Percentiles rank a stretch among this genome's conserved stretches.
These are phyloP conservation scores for Paramyrothecium sp. DNA, from an alignment of 2,329 filamentous ascomycete species.

Conservation along the genomic window DNA sequence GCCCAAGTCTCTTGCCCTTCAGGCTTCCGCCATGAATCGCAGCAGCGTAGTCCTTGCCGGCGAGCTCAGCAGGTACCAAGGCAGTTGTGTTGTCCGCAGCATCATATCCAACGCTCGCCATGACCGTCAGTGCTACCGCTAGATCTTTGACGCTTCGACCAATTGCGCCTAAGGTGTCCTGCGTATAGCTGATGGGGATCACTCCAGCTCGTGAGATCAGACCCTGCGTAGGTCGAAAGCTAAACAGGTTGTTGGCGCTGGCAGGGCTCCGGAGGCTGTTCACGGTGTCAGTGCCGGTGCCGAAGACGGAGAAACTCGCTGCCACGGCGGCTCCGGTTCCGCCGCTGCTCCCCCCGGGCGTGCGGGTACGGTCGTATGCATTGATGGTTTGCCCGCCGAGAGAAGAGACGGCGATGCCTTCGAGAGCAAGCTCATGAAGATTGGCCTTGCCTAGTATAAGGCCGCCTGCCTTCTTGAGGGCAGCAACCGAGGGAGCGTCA, in stretches of 20 bases:
- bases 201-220: conserved; percentile 5
- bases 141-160: conserved; percentile 3
- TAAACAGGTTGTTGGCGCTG: conserved; percentile 6
- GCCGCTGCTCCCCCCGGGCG: conserved; percentile 5
- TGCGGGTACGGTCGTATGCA: conserved; percentile 4
- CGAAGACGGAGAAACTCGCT: conserved; percentile 5
- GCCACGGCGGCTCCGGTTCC: conserved; percentile 7
- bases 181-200: conserved; percentile 2
- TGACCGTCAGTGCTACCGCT: conserved; percentile 2
- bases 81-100: conserved; percentile 1
- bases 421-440: conserved; percentile 6
- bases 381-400: conserved; percentile 5
- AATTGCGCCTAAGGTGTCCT: conserved; percentile 7
- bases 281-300: conserved; percentile 6
- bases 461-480: conserved; percentile 5
- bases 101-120: conserved; percentile 1
- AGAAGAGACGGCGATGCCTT: conserved; percentile 5
- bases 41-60: not conserved
- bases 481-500: conserved; percentile 4
- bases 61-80: not conserved
- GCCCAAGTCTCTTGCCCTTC: not conserved
- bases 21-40: conserved; percentile 2
- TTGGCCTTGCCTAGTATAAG: conserved; percentile 7
- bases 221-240: conserved; percentile 6
- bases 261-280: conserved; percentile 6